These are phyloP conservation scores for Yarrowia sp. DNA, from an alignment of 805 yeast genomes.

Conservation along the genomic window DNA sequence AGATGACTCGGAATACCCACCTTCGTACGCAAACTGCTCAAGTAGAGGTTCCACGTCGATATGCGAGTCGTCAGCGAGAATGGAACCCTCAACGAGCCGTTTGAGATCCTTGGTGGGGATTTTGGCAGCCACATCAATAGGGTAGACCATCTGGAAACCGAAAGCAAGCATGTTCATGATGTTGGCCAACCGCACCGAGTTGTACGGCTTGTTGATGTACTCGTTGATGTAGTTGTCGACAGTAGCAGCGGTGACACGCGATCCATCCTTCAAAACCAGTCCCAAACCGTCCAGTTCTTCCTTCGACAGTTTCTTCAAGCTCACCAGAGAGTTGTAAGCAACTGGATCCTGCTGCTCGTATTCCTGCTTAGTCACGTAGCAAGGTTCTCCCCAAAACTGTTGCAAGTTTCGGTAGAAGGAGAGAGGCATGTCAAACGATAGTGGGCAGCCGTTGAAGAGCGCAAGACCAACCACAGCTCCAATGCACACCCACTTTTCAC, in stretches of 20 bases:
- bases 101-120: constrained; percentile 42
- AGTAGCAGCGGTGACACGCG: neutral
- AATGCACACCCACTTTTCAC: constrained; percentile 13
- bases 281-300: constrained; percentile 7
- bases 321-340: constrained; percentile 40
- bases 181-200: neutral
- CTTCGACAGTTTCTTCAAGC: constrained; percentile 38
- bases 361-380: constrained; percentile 31
- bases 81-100: constrained; percentile 54
- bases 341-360: constrained; percentile 45
- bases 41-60: constrained; percentile 52
- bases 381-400: neutral
- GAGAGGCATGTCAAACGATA: constrained; percentile 46
- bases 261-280: constrained; percentile 4
- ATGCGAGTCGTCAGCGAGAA: constrained; percentile 48
- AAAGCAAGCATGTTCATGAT: constrained; percentile 5
- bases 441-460: constrained; percentile 47
- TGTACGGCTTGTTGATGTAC: constrained; percentile 9
- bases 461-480: constrained; percentile 47
- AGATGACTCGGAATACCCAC: constrained; percentile 52
- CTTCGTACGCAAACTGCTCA: constrained; percentile 53
- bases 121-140: constrained; percentile 32
- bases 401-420: constrained; percentile 42
- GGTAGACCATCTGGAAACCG: constrained; percentile 22
- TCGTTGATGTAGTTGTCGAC: neutral